Evolutionary conservation across 164 flowering plant species (phyloP), one percentile per base, ranked within the genome.

Genomic region (Umbellularia californica): DNA sequence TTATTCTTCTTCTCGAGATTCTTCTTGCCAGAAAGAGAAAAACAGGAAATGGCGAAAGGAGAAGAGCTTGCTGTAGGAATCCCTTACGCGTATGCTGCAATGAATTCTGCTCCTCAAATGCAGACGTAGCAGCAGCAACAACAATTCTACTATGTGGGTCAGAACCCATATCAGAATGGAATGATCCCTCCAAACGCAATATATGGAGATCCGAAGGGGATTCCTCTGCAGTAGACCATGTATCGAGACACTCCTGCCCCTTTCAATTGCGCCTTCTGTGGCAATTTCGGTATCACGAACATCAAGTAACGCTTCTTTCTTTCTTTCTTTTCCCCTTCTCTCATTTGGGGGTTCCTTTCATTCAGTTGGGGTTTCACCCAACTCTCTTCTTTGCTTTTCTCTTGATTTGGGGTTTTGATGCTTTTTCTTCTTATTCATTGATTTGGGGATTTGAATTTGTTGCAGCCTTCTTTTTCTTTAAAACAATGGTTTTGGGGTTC

Each of bases 221-320:
- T 87, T 50, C 98, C 97, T n/a, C 75, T 92, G 52, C 93, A 88
- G 27, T 96, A 94, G 82, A 94, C 98, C 11, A 88, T 94, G 23
- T 94, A 77, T 82, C 80, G 91, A 33, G 98, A 92, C 77, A 94
- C 93, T 58, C 94, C 98, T 10, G 97, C 98, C 55, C 98, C 98
- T 7, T 88, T 94, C 78, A 87, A 74, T 74, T 94, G 98, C 78
- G 78, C 75, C 25, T 81, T 78, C 83, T 94, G 98, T 50, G 93
- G 92, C 3, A 70, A 69, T 24, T 65, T 93, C 50, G 92, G 87
- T 5, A 25, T 89, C 78, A 86, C 98, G 81, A 62, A 66, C 72
- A 83, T 94, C 84, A 87, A 87, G 98, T 92, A 78, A 33, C 47
- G 47, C 70, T 55, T 2, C 10, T 10, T 15, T 17, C 65, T 23